Conservation (phyloP, 768 basidiomycete genomes). For the Lentinula sp. region DNA sequence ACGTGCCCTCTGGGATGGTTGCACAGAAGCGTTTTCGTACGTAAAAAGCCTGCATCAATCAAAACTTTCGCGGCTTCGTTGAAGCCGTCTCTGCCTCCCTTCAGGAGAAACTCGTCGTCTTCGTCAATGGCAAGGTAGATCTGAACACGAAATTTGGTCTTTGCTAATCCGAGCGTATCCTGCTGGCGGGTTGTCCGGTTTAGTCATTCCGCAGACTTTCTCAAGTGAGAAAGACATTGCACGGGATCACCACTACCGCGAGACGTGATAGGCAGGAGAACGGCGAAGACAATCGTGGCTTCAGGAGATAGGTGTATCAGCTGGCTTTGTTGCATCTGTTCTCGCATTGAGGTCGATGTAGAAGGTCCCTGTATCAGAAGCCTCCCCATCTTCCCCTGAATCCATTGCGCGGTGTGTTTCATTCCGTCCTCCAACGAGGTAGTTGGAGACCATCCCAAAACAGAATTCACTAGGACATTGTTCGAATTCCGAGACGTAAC, state of each 20-base stretch:
- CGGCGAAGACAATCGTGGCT: conserved; percentile 35
- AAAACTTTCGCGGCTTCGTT: conserved; percentile 33
- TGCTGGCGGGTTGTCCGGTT: conserved; percentile 35
- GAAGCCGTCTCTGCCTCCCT: not conserved
- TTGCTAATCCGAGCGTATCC: conserved; percentile 28
- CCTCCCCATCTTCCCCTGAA: conserved; percentile 24
- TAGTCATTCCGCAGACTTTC: conserved; percentile 37
- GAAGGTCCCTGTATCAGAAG: not conserved
- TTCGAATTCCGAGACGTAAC: conserved; percentile 48
- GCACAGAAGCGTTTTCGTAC: conserved; percentile 31
- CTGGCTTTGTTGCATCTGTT: conserved; percentile 25
- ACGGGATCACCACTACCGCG: conserved; percentile 24
- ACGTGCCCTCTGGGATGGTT: conserved; percentile 38
- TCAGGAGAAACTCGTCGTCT: conserved; percentile 37
- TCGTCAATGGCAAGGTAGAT: conserved; percentile 51
- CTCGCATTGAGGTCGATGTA: conserved; percentile 10
- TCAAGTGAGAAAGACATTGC: conserved; percentile 36
- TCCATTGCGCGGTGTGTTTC: conserved; percentile 41
- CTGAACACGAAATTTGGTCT: conserved; percentile 25
- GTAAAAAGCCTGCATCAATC: conserved; percentile 25
- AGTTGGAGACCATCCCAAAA: conserved; percentile 37
- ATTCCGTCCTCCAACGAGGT: conserved; percentile 41
- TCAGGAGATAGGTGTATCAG: conserved; percentile 28
- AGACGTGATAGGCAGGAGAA: conserved; percentile 56
- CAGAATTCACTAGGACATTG: conserved; percentile 27